phyloP scores from a whole-genome alignment of 371 early-diverging fungal species.

The Zopfochytrium polystomum region DNA sequence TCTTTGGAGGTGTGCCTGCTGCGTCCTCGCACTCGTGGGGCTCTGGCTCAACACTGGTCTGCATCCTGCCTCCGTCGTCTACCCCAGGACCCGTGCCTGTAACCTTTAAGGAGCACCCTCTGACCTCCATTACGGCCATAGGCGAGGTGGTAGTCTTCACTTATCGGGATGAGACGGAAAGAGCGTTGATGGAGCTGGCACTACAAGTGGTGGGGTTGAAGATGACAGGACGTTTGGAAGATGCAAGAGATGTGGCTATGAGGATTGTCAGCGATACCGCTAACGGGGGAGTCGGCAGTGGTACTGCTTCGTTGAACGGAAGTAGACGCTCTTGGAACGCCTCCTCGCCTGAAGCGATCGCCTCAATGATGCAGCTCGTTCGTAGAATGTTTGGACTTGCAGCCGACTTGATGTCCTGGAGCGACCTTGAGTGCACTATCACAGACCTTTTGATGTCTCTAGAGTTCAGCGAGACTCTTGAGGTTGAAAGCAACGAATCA shows the following conservation, averaged over 20 bases:
- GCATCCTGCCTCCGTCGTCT: constrained; percentile 70
- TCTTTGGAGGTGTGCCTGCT: constrained; percentile 73
- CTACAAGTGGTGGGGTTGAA: constrained; percentile 78
- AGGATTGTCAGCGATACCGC: constrained; percentile 63
- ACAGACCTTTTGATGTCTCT: too few relatives aligned
- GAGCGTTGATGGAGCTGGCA: constrained; percentile 75
- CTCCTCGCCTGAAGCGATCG: too few relatives aligned
- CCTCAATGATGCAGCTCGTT: too few relatives aligned
- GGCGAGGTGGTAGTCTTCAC: constrained; percentile 26
- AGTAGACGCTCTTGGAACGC: constrained; percentile 14
- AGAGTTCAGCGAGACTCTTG: too few relatives aligned
- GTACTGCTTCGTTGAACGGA: too few relatives aligned
- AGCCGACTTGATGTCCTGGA: constrained; percentile 25
- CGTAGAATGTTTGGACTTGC: constrained; percentile 7
- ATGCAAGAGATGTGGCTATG: constrained; percentile 67
- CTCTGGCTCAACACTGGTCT: constrained; percentile 69
- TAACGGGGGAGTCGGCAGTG: neutral
- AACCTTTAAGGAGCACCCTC: constrained; percentile 48
- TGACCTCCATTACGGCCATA: constrained; percentile 1
- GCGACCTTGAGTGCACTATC: too few relatives aligned
- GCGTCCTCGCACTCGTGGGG: constrained; percentile 62
- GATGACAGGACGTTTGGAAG: constrained; percentile 71
- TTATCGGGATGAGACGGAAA: constrained; percentile 66
- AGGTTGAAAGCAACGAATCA: constrained; percentile 5
- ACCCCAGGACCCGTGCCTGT: constrained; percentile 74